Base-by-base conservation (phyloP, 139 green algal species). In the Yamagishiella unicocca region DNA sequence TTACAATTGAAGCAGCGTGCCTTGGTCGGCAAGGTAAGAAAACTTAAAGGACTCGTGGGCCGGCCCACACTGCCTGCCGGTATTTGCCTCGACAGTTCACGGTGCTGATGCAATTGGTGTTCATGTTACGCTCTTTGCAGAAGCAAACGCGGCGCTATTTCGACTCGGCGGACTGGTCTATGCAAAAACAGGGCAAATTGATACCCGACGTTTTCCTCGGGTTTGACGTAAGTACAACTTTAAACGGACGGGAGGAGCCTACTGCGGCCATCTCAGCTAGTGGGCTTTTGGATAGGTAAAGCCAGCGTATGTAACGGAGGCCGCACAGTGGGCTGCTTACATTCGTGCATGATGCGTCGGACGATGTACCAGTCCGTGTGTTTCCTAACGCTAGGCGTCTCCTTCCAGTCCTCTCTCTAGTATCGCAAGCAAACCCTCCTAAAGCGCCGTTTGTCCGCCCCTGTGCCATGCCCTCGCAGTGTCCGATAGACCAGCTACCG, bases 401-500 rank as follows among this genome's bases (percentile, higher is more conserved):
- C 66, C 2, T 10, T 12, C 12, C 24, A n/a, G 29, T 25, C 0
- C 43, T 62, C 72, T 29, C 40, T 22, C 27, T 6, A 29, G 4
- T 21, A 35, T 21, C 2, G 3, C 45, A 64, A 22, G 29, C 19
- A 12, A 9, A 8, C 45, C 6, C 25, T 19, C 4, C 29, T 58
- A 4, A 38, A n/a, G n/a, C n/a, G n/a, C 71, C 1, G 7, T 61
- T 27, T 22, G 4, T 55, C 43, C 12, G 14, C 33, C 35, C 10
- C 35, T 46, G 1, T 10, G 21, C 4, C 19, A 4, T 33, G 4
- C 45, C 33, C 22, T 25, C 9, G 54, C 79, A 85, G 79, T 58
- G 40, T 43, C 79, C 79, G 0, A 75, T 85, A n/a, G 79, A 85
- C 61, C 79, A 85, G 58, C 61, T 85, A 10, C 79, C 79, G 17